Evolutionary conservation across 1,284 basidiomycete genomes (phyloP), one percentile per base, ranked within the genome.

Genomic region (Papiliotrema laurentii): DNA sequence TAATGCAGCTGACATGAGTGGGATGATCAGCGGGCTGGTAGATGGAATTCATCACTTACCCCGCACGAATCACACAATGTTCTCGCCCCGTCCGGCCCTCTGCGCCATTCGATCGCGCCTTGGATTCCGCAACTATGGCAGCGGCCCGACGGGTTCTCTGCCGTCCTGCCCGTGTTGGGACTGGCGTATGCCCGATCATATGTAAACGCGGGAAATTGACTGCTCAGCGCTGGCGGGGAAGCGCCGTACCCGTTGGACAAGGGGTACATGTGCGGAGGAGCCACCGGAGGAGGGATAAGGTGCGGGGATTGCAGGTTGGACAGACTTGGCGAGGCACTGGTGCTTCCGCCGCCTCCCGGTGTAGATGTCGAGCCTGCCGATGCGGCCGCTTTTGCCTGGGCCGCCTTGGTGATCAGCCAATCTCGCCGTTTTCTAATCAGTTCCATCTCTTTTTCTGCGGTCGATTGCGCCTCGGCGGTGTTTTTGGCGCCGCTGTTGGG

Each of bases 361-460:
- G n/a, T n/a, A n/a, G n/a, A n/a, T n/a, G n/a, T n/a, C n/a, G n/a
- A n/a, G n/a, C n/a, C n/a, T n/a, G n/a, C n/a, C n/a, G n/a, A n/a
- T n/a, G 37, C 10, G 28, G 45, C 41, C 40, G 50, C 53, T 45
- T 45, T 55, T 41, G 55, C 41, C 41, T 45, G 54, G 22, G 51
- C 45, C 10, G 66, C 66, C 41, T 66, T 65, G 22, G 59, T 59
- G 41, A 59, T 70, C 21, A 72, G 56, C 18, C 54, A 58, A 36
- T 67, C 61, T 16, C 69, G 49, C 2, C 69, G 53, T 31, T 56
- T 55, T 2, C 66, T 54, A n/a, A 72, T 69, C 10, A 64, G 43
- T 38, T 66, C 62, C 69, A 72, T 72, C 33, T 72, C 69, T 42
- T 53, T 55, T 56, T 72, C 69, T 2, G 66, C 68, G 11, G 57